These are phyloP conservation scores for Dactylis glomerata DNA, from an alignment of 176 grass and related monocot genomes.

Conservation along the genomic window DNA sequence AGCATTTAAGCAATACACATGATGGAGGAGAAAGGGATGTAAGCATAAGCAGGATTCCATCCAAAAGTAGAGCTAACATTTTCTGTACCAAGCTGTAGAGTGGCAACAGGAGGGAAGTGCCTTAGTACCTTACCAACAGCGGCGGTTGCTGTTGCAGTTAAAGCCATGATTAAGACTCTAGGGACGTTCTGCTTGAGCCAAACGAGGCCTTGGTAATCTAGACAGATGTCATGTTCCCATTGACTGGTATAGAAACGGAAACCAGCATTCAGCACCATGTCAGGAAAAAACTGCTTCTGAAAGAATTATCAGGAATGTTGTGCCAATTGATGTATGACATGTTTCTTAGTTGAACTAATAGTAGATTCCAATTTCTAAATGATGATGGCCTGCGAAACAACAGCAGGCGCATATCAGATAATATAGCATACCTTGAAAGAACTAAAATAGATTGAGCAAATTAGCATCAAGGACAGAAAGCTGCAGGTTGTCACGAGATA, in stretches of 20 bases:
- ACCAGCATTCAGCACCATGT: not conserved
- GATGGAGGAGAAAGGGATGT: no score
- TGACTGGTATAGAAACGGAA: conserved; percentile 49
- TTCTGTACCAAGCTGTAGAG: not conserved
- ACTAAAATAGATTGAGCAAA: no score
- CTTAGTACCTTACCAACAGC: conserved; percentile 56
- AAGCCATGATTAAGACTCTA: conserved; percentile 71
- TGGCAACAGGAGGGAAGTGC: not conserved
- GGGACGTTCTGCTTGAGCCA: conserved; percentile 89
- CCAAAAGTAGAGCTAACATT: not conserved
- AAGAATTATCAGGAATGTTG: not conserved
- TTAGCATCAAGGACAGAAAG: no score
- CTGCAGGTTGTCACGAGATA: no score
- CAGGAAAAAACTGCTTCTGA: not conserved
- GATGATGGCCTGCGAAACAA: no score
- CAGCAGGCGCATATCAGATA: no score
- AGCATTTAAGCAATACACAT: no score
- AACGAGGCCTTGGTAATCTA: conserved; percentile 76
- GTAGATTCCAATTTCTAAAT: no score
- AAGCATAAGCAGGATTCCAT: not conserved
- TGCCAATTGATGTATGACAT: not conserved
- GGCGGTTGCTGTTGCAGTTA: conserved; percentile 88
- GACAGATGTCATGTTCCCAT: conserved; percentile 89
- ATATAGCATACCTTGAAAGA: no score
- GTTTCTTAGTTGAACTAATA: no score